Conservation (phyloP, 1,139 yeast species). For the Protomyces inundatus region DNA sequence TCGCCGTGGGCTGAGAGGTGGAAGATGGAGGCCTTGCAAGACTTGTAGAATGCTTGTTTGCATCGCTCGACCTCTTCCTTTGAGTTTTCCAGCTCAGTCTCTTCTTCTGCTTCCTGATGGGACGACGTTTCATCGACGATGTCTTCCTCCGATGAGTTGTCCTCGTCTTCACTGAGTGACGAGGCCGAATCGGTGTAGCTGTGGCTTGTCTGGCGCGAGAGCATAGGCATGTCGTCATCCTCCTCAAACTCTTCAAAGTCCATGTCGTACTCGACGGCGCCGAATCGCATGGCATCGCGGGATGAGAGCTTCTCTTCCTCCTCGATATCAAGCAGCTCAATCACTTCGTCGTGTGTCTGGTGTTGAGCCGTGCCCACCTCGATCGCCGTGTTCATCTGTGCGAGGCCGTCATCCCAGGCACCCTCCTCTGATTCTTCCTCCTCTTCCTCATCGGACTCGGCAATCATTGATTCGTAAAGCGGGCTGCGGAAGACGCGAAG, state of each 20-base stretch:
- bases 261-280: neutral
- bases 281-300: neutral
- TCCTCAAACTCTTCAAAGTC: neutral
- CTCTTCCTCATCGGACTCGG: neutral
- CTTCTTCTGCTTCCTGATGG: neutral
- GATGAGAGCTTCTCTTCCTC: neutral
- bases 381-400: neutral
- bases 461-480: neutral
- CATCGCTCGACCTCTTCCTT: neutral
- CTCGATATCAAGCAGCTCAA: neutral
- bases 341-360: neutral
- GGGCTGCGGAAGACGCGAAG: neutral
- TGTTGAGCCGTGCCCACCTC: neutral
- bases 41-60: neutral
- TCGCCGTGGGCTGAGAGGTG: neutral
- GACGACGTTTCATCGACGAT: neutral
- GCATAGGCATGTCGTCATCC: constrained; percentile 15
- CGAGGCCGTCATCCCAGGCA: neutral
- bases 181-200: neutral
- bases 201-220: constrained; percentile 15
- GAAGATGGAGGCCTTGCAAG: neutral
- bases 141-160: neutral
- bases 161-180: neutral
- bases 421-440: neutral
- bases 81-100: neutral